A percentile compares a stretch with the other conserved stretches of the same genome.
Evolutionary conservation across 208 protist species (phyloP).

Genomic region (Vickermania ingenoplastis): DNA sequence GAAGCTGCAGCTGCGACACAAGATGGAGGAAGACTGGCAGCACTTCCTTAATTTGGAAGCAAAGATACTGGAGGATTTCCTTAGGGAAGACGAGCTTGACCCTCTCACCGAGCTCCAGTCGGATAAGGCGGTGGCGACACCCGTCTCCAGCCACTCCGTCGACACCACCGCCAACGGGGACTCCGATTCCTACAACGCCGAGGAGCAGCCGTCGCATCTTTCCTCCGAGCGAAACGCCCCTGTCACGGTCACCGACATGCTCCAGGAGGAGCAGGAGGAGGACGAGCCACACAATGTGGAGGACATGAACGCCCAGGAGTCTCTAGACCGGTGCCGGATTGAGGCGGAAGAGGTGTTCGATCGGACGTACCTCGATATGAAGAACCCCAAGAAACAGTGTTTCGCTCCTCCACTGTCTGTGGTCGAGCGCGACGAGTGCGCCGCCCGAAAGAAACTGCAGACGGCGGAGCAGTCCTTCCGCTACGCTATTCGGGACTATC

Average conservation of each 20-base stretch:
- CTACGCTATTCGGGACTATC: background rate
- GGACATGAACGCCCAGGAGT: background rate
- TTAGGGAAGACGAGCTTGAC: background rate
- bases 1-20: background rate
- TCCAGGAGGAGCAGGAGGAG: background rate
- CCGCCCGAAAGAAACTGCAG: background rate
- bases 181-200: background rate
- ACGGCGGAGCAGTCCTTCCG: background rate
- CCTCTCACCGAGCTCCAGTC: background rate
- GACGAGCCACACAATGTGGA: background rate
- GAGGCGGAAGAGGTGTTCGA: background rate
- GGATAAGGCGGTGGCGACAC: background rate
- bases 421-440: background rate
- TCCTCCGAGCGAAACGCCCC: background rate
- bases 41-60: background rate
- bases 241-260: background rate
- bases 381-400: background rate
- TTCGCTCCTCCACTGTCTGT: background rate
- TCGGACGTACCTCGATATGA: background rate
- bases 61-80: background rate
- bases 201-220: conserved; percentile 1
- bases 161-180: background rate
- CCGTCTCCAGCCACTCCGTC: background rate
- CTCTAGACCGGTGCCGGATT: background rate
- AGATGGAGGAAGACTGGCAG: background rate